Base-by-base conservation (phyloP, 495 filamentous ascomycete genomes). In the Acidiella bohemica region DNA sequence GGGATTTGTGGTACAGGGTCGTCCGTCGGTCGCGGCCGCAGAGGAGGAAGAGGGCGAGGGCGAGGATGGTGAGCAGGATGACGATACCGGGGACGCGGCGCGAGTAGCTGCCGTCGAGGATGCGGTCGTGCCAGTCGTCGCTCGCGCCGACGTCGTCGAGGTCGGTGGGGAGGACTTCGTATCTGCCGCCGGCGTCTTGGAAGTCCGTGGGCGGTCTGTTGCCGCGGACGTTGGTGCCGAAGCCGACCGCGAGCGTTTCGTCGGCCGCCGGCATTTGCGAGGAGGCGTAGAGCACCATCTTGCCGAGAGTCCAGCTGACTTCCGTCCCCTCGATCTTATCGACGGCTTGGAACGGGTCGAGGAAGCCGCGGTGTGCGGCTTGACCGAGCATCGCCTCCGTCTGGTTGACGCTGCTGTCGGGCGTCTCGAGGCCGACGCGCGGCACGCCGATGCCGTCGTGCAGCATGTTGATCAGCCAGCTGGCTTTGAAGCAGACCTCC, bases 301-400 rank as follows among this genome's bases (percentile, higher is more conserved):
- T 93, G 2, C 90, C 90, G 0, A 99, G 64, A 0, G 90, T 96
- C 90, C 90, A 99, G 62, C 83, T 92, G n/a, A 99, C 82, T 63
- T 99, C 90, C 11, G 83, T 80, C 27, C 73, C 80, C 47, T 83
- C 72, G 46, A 99, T 87, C 63, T 93, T 93, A 59, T 96, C 76
- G 18, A 95, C 82, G 1, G 90, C 76, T 58, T 93, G 81, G 62
- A 99, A 99, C 0, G 92, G 73, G 48, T 87, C 79, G 2, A 90
- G 58, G 50, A 81, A 93, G 2, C 84, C 86, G 56, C 82, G 84
- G 25, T 78, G 65, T 47, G 84, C 79, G 10, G 75, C 81, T 36
- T 73, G 67, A 27, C 78, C 67, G 5, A 83, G 55, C 0, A 84
- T 62, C 49, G 74, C 75, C 40, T 86, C 81, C 2, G 87, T 93